Base-by-base conservation (phyloP, 208 protist genomes). In the Wallacemonas sp. region DNA sequence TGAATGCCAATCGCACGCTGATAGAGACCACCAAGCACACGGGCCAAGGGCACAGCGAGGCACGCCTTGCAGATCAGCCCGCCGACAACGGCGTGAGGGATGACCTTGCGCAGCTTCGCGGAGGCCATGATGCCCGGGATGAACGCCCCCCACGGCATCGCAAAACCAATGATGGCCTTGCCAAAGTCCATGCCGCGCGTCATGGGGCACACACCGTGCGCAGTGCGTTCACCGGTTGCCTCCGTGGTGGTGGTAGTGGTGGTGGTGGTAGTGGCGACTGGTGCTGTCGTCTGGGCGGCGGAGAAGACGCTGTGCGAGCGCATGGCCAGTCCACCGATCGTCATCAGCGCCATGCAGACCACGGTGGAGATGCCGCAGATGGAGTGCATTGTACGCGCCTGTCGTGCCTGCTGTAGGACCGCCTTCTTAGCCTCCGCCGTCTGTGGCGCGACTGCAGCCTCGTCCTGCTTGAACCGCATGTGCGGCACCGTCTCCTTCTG, bases 61-160 rank as follows among this genome's bases (percentile, higher is more conserved):
- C 69, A 54, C 20, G 75, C 75, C 45, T 80, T 80, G 28, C 59
- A 41, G 18, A 76, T 20, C 18, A 80, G 23, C 4, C n/a, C 39
- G 2, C 75, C 75, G 7, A 74, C 1, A 44, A 76, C 62, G 18
- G 69, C 75, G 48, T 80, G 75, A 1, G 55, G 59, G 0, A 67
- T 52, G 14, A 61, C 61, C 32, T 65, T 66, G 3, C 26, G n/a
- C 7, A 57, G 12, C 26, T 38, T 46, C 4, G 65, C 65, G 7
- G 69, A 67, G 11, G 18, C 31, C 44, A 32, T 46, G 2, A 66
- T 57, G 11, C 41, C 63, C 2, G 69, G 67, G 20, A 62, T 45
- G 65, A 80, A 73, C 57, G 63, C 38, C n/a, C 50, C 59, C 73
- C 73, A 79, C 57, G 73, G 73, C 31, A 52, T 46, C 11, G 73